Percentiles rank a stretch among this genome's conserved stretches.
Conservation (phyloP, 2,329 filamentous ascomycete genomes). For the Zymoseptoria pseudotritici region DNA sequence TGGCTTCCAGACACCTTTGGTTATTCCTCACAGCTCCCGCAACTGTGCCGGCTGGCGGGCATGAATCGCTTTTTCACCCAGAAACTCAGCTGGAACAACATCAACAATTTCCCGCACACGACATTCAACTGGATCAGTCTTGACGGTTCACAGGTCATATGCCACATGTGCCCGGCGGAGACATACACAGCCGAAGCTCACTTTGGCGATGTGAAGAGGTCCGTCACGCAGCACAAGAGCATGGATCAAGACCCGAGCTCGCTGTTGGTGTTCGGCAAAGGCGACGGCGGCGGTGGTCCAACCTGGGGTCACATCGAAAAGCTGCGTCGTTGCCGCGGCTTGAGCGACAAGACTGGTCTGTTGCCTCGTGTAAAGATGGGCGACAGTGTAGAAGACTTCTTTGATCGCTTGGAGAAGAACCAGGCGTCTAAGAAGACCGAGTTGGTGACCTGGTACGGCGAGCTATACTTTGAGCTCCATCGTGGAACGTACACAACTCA, state of each 20-base stretch:
- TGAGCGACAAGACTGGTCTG: constrained; percentile 77
- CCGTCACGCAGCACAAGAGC: constrained; percentile 86
- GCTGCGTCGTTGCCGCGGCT: constrained; percentile 80
- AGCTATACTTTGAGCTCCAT: constrained; percentile 96
- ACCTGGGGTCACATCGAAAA: constrained; percentile 94
- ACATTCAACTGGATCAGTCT: constrained; percentile 98
- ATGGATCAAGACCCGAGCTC: constrained; percentile 89
- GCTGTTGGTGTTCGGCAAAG: constrained; percentile 89
- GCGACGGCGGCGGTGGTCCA: constrained; percentile 89
- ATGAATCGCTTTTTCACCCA: constrained; percentile 97
- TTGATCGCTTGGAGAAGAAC: constrained; percentile 75
- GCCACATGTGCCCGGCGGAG: constrained; percentile 93
- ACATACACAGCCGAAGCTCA: constrained; percentile 93
- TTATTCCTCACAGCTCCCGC: constrained; percentile 89
- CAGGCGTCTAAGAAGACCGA: constrained; percentile 53
- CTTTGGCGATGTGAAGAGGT: constrained; percentile 88
- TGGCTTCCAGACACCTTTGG: constrained; percentile 98
- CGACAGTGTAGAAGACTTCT: constrained; percentile 88
- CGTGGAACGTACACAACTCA: constrained; percentile 96
- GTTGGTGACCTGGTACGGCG: constrained; percentile 93
- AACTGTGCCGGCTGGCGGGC: constrained; percentile 85
- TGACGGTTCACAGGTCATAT: constrained; percentile 92
- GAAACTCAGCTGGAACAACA: constrained; percentile 99
- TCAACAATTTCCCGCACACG: constrained; percentile 97
- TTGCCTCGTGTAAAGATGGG: constrained; percentile 86